Evolutionary conservation across 1,284 basidiomycete species (phyloP), one percentile per base, ranked within the genome.

Genomic region (Tremellales sp.): DNA sequence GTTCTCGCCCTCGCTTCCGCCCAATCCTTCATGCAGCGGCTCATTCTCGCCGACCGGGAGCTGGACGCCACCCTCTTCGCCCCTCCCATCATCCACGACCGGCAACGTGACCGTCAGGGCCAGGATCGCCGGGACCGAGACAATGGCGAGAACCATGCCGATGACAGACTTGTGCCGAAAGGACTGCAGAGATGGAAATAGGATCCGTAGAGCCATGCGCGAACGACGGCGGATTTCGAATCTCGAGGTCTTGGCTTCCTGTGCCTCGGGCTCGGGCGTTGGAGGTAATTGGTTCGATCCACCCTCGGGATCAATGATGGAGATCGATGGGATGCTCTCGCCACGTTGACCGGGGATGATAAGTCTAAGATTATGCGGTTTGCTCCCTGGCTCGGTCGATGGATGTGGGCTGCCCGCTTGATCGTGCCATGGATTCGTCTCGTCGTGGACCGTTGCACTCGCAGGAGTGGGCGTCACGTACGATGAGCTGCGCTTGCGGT

Each of bases 101-200:
- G 93, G 93, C 5, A 97, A 76, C 0, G 94, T 97, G 14, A 97
- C 61, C 0, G 92, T 97, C 43, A 98, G 76, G 10, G 79, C 75
- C 66, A 95, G 75, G 5, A 97, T 83, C 0, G 92, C 89, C 0
- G 94, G 94, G 0, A 84, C 83, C 6, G 90, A 90, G 46, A 93
- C 79, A 13, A 95, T 59, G 0, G 85, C 82, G 0, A 87, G 84
- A 16, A 87, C 72, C 69, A 83, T 83, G 4, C 86, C 86, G 6
- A 86, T 56, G 45, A 82, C 60, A 9, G 84, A 83, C 69, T 94
- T 93, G 38, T 78, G 75, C 24, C 75, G 60, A 68, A 95, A 86
- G 48, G 81, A 77, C 51, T 86, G 82, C 5, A 98, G 72, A 0
- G 92, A 89, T 0, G 94, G 93, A 72, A 95, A 95, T 12, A 97